Conservation (phyloP, 2,329 filamentous ascomycete genomes). For the Cladorrhinum sp. region DNA sequence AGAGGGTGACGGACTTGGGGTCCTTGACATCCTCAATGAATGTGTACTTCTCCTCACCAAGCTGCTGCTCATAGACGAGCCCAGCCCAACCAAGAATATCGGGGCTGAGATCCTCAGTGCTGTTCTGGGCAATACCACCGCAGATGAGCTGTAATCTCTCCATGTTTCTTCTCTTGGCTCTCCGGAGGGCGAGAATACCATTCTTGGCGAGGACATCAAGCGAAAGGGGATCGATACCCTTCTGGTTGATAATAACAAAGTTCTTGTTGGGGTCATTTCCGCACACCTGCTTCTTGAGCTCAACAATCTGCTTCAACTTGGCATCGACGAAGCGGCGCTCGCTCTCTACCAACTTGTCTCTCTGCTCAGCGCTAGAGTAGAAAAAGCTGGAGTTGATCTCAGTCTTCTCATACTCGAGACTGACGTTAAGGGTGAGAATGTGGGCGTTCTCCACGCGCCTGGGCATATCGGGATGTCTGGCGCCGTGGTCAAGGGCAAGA, state of each 20-base stretch:
- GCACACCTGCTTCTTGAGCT: constrained; percentile 96
- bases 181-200: constrained; percentile 87
- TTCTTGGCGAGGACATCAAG: constrained; percentile 97
- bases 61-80: constrained; percentile 91
- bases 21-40: constrained; percentile 99
- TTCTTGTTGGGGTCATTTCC: constrained; percentile 89
- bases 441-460: constrained; percentile 93
- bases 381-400: constrained; percentile 99
- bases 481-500: constrained; percentile 89
- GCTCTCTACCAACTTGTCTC: constrained; percentile 96
- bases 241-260: constrained; percentile 98
- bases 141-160: constrained; percentile 94
- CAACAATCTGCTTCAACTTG: constrained; percentile 95
- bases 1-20: constrained; percentile 91
- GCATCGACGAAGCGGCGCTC: constrained; percentile 94
- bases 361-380: constrained; percentile 94
- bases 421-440: constrained; percentile 94
- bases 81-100: constrained; percentile 94
- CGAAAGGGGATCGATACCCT: constrained; percentile 95
- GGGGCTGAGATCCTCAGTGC: constrained; percentile 85
- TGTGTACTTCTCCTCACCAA: constrained; percentile 98
- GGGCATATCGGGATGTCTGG: constrained; percentile 96
- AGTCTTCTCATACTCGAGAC: constrained; percentile 96
- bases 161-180: constrained; percentile 98
- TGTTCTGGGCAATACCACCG: constrained; percentile 90